Base-by-base conservation (phyloP, 2,329 filamentous ascomycete species). In the Fusarium stilboides region DNA sequence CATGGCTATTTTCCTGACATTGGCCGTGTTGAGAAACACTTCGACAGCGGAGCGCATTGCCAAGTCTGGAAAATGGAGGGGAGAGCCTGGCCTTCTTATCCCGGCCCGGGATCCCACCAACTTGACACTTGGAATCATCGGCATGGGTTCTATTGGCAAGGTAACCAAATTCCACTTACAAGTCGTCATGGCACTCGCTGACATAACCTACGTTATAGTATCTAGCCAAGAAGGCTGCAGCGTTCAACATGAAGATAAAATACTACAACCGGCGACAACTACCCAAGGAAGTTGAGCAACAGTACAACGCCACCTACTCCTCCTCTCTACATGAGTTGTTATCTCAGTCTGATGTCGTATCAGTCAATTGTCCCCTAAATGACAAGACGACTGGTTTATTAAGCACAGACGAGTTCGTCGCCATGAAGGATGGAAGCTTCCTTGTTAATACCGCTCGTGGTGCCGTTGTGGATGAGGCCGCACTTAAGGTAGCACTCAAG, bases 361-460 rank as follows among this genome's bases (percentile, higher is more conserved):
- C 75, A 2, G 43, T 79, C 8, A 73, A 75, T 63, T 75, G 72
- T 47, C 83, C 83, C 1, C 74, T 84, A 3, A 82, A 80, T 49
- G 70, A 69, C 0, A 56, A 74, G 6, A 85, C 83, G 0, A 79
- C 68, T 7, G 71, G 75, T 15, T 57, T 84, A 19, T 80, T 85
- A 17, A 75, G 77, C 5, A 55, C 71, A 4, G 65, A 67, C 1
- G 77, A 84, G 66, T 82, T 85, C 28, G 74, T 75, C 0, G 77
- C 76, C 15, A 85, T 86, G 81, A 86, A 84, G 64, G 75, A 79
- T 6, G 83, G 83, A 1, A 73, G 75, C 0, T 79, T 81, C 55
- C 66, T 87, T 7, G 74, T 86, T 43, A 86, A 87, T 67, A 86
- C 84, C 1, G 82, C 84, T 2, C 77, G 85, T 5, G 84, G 84